These are phyloP conservation scores for Colletotrichum shisoi DNA, from an alignment of 2,329 filamentous ascomycete genomes.

Conservation along the genomic window DNA sequence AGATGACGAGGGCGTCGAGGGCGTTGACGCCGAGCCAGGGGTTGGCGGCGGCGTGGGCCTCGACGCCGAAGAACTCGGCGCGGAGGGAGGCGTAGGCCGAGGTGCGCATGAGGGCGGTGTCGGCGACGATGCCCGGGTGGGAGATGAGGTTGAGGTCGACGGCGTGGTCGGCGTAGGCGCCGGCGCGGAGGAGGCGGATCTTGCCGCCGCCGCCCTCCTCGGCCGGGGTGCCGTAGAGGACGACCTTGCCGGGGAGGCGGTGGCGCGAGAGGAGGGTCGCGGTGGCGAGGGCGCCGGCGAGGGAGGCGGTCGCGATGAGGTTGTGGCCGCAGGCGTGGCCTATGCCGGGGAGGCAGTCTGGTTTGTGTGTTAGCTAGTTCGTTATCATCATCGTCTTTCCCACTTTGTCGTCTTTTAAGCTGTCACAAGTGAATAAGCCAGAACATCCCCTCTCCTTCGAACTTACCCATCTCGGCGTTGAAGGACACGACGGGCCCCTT, in stretches of 20 bases:
- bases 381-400: too few species aligned
- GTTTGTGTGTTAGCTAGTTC: slow-evolving; percentile 32
- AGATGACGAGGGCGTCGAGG: slow-evolving; percentile 62
- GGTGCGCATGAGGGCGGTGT: slow-evolving; percentile 60
- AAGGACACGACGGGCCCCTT: slow-evolving; percentile 58
- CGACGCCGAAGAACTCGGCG: slow-evolving; percentile 62
- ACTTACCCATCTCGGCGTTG: slow-evolving; percentile 57
- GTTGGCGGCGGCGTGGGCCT: slow-evolving; percentile 64
- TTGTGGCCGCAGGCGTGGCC: slow-evolving; percentile 66
- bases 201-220: slow-evolving; percentile 56
- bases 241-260: slow-evolving; percentile 53
- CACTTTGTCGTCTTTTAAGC: too few species aligned
- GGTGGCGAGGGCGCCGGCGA: slow-evolving; percentile 57
- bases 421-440: too few species aligned
- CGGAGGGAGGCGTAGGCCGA: slow-evolving; percentile 59
- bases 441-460: too few species aligned
- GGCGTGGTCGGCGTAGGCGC: slow-evolving; percentile 52
- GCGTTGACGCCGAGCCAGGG: slow-evolving; percentile 69
- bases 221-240: slow-evolving; percentile 62
- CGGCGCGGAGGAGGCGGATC: slow-evolving; percentile 43
- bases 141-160: slow-evolving; percentile 61
- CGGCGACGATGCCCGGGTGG: slow-evolving; percentile 54
- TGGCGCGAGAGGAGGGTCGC: slow-evolving; percentile 53
- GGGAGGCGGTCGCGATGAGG: slow-evolving; percentile 59
- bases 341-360: slow-evolving; percentile 59